Evolutionary conservation across 306 rosid species (phyloP), one percentile per base, ranked within the genome.

Genomic region (Vigna nakashimae): DNA sequence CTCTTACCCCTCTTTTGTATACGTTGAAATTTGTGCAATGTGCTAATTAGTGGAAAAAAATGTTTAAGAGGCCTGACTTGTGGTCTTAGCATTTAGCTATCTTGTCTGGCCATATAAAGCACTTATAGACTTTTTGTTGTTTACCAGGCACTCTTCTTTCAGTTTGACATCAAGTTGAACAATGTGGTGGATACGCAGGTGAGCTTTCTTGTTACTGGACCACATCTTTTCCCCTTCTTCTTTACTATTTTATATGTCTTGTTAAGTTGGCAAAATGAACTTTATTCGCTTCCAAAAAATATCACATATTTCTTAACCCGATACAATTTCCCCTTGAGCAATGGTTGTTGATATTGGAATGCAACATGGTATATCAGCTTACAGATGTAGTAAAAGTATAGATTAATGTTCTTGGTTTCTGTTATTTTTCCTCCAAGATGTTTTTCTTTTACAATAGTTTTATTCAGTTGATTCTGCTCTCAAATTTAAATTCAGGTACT

Each of bases 151-250:
- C 77, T 96, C 87, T 91, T 85, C 87, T 96, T 92, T 86, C 99
- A 96, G 80, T 96, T 92, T 69, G 99, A 91, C 86, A 91, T 96
- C 94, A 92, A 92, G 92, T 84, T 96, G 88, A 92, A 92, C 91
- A 96, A 96, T 16, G 98, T 92, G 80, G 83, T 96, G 70, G 99
- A 96, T 91, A 96, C 99, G 58, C 99, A 96, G 98, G 99, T 92
- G 84, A 89, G 66, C 80, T 79, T 43, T 75, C 51, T 50, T 71
- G 18, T 71, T 75, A 42, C 36, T 42, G 13, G 26, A 34, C 16
- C n/a, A 2, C 69, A 34, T 18, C 66, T 26, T 76, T 71, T 26
- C 26, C 28, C 15, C 14, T 49, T 70, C 45, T 72, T 30, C 63
- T 74, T 52, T 36, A 9, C 22, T 22, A 65, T 57, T 68, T 71